Conservation (phyloP, 2,329 filamentous ascomycete genomes). For the Hypoxylon sp. region DNA sequence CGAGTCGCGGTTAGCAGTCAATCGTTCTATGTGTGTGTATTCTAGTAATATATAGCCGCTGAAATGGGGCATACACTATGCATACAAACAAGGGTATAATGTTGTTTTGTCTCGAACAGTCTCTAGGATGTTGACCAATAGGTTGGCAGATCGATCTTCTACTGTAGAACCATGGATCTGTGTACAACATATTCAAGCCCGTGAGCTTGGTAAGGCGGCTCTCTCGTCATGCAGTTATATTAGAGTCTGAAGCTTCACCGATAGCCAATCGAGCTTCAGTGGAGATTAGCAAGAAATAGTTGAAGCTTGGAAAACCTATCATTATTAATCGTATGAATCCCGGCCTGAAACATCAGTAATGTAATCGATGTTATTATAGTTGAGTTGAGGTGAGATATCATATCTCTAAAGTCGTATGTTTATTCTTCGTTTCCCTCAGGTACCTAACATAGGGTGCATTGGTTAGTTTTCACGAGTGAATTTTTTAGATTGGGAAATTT, state of each 20-base stretch:
- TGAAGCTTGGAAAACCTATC: constrained; percentile 34
- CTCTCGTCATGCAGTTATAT: constrained; percentile 28
- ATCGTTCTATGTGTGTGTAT: constrained; percentile 7
- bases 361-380: constrained; percentile 1
- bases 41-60: constrained; percentile 34
- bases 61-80: constrained; percentile 26
- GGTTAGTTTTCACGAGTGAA: constrained; percentile 4
- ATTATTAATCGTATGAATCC: constrained; percentile 7
- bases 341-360: constrained; percentile 37
- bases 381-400: constrained; percentile 13
- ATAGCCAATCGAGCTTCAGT: constrained; percentile 49
- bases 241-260: constrained; percentile 20
- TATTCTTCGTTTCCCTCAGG: not conserved
- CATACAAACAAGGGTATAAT: constrained; percentile 14
- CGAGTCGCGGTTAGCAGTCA: constrained; percentile 48
- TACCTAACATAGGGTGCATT: not conserved
- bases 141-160: constrained; percentile 2
- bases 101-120: constrained; percentile 29
- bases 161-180: constrained; percentile 10
- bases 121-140: constrained; percentile 22
- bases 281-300: constrained; percentile 34
- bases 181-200: constrained; percentile 19
- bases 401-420: constrained; percentile 7
- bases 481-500: not conserved
- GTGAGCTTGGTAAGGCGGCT: constrained; percentile 32